phyloP scores from a whole-genome alignment of 2,329 filamentous ascomycete genomes.

The Myotisia sp. region DNA sequence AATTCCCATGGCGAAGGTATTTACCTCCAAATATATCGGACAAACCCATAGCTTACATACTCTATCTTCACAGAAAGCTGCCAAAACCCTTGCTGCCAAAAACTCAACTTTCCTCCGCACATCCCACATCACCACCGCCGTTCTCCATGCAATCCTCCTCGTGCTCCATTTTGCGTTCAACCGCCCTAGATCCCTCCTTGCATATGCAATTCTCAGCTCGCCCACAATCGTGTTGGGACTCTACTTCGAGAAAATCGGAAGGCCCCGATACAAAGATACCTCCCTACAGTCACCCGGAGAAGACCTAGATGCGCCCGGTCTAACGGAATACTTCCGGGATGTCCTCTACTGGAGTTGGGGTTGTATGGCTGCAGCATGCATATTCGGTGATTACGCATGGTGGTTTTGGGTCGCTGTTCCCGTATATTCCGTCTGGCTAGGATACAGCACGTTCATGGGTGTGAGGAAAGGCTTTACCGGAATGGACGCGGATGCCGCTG shows the following conservation, averaged over 20 bases:
- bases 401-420: conserved; percentile 44
- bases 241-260: conserved; percentile 69
- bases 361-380: conserved; percentile 52
- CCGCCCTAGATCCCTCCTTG: conserved; percentile 45
- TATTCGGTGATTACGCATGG: conserved; percentile 73
- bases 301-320: conserved; percentile 69
- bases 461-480: conserved; percentile 25
- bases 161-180: conserved; percentile 52
- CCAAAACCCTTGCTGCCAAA: conserved; percentile 54
- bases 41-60: too few species aligned
- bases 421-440: conserved; percentile 34
- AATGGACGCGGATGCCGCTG: conserved; percentile 25
- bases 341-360: conserved; percentile 89
- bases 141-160: conserved; percentile 61
- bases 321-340: conserved; percentile 98
- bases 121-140: conserved; percentile 62
- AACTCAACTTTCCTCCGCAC: conserved; percentile 65
- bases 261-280: conserved; percentile 56
- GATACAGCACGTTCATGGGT: conserved; percentile 33
- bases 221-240: conserved; percentile 71
- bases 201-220: conserved; percentile 57
- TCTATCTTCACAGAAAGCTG: conserved; percentile 37
- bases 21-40: too few species aligned
- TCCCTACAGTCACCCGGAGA: conserved; percentile 67
- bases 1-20: too few species aligned